These are phyloP conservation scores for Penstemon eatonii DNA, from an alignment of 257 asterid species.

Conservation along the genomic window DNA sequence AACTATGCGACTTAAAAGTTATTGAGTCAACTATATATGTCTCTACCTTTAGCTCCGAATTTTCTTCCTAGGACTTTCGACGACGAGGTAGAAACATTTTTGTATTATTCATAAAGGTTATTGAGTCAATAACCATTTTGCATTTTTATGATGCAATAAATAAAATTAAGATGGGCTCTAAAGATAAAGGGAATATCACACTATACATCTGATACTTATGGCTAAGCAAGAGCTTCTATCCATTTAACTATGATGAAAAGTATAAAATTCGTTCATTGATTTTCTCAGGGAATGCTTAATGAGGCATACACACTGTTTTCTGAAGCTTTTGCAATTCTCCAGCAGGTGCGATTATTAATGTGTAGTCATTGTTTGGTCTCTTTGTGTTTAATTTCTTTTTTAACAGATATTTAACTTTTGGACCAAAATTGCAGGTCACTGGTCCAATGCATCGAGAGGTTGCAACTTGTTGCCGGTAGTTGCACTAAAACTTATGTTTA, in stretches of 20 bases:
- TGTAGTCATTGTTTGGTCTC: constrained; percentile 23
- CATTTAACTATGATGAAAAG: not conserved
- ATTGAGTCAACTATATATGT: not conserved
- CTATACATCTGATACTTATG: constrained; percentile 10
- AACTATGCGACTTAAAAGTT: not conserved
- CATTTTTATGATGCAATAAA: not conserved
- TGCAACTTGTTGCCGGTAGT: constrained; percentile 98
- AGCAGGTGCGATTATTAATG: constrained; percentile 58
- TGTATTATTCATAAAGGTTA: not conserved
- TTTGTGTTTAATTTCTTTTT: not conserved
- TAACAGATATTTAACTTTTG: constrained; percentile 5
- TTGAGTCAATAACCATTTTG: not conserved
- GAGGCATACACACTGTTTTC: constrained; percentile 84
- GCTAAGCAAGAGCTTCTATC: not conserved
- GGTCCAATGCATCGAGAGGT: constrained; percentile 99
- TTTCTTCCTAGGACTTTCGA: too few species aligned
- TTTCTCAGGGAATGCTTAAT: constrained; percentile 74
- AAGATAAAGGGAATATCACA: not conserved
- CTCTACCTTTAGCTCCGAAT: too few species aligned
- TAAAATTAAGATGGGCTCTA: not conserved
- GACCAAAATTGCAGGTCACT: constrained; percentile 67
- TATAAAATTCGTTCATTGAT: constrained; percentile 3
- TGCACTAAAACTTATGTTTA: constrained; percentile 13
- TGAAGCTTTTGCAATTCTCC: constrained; percentile 91
- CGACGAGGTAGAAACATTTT: not conserved